These are phyloP conservation scores for Pseudogymnoascus sp. DNA, from an alignment of 2,329 filamentous ascomycete species.

Conservation along the genomic window DNA sequence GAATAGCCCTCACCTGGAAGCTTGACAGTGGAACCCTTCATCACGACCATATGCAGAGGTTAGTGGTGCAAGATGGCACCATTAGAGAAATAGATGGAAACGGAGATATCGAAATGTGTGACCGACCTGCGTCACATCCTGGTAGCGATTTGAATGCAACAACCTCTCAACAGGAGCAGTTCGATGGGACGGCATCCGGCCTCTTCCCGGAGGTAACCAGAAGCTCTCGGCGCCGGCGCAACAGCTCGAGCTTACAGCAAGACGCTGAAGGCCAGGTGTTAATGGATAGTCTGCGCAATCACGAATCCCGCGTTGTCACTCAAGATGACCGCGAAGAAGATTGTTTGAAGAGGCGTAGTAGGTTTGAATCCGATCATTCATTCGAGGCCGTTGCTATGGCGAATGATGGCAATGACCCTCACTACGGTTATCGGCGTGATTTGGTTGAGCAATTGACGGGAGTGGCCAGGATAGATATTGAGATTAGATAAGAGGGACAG, in stretches of 20 bases:
- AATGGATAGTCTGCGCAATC: conserved; percentile 18
- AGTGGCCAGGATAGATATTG: conserved; percentile 33
- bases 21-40: not conserved
- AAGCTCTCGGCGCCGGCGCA: not conserved
- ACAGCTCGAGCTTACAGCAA: not conserved
- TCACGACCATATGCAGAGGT: not conserved
- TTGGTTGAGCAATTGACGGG: conserved; percentile 32
- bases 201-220: not conserved
- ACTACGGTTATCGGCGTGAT: conserved; percentile 12
- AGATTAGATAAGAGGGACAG: conserved; percentile 24
- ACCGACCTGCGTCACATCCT: conserved; percentile 6
- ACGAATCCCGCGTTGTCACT: not conserved
- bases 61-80: conserved; percentile 26
- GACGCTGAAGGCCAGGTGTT: conserved; percentile 12
- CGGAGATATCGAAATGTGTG: conserved; percentile 18
- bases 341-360: not conserved
- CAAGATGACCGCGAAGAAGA: conserved; percentile 4
- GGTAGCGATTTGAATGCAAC: not conserved
- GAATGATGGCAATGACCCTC: not conserved
- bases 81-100: conserved; percentile 19
- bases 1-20: conserved; percentile 37
- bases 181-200: not conserved
- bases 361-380: not conserved
- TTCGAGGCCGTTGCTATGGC: conserved; percentile 12
- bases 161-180: not conserved